These are phyloP conservation scores for Sphagnum tenellum DNA, from an alignment of 225 moss, liverwort and hornwort genomes.

Conservation along the genomic window DNA sequence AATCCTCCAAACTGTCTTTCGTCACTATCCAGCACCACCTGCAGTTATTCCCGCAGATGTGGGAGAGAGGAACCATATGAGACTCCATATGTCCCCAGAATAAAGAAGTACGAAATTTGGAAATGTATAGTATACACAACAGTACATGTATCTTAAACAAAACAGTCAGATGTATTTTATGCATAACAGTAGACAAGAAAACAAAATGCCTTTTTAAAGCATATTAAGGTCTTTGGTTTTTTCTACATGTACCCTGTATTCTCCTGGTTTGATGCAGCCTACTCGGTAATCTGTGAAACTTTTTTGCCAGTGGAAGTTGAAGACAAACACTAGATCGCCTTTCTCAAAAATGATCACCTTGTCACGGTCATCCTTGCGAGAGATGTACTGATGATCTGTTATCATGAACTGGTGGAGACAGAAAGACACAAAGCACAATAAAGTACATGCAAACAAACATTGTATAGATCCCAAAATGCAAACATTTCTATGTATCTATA, in stretches of 20 bases:
- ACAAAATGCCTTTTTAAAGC: background rate
- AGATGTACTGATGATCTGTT: slow-evolving; percentile 6
- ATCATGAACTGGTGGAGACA: slow-evolving; percentile 2
- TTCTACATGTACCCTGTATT: slow-evolving; percentile 4
- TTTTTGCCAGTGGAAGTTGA: slow-evolving; percentile 10
- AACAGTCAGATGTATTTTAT: too few relatives aligned
- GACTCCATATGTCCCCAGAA: too few relatives aligned
- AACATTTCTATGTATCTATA: too few relatives aligned
- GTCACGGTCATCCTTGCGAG: slow-evolving; percentile 5
- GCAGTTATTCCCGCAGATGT: background rate
- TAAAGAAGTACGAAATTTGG: too few relatives aligned
- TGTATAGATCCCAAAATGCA: too few relatives aligned
- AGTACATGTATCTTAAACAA: too few relatives aligned
- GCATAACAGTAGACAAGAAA: too few relatives aligned
- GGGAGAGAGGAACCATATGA: too few relatives aligned
- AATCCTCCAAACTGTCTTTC: slow-evolving; percentile 6
- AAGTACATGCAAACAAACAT: background rate
- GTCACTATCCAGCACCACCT: slow-evolving; percentile 4
- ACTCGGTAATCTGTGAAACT: slow-evolving; percentile 6
- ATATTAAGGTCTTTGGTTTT: background rate
- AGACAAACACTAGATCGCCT: slow-evolving; percentile 6
- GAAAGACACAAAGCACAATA: background rate
- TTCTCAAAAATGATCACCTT: slow-evolving; percentile 6
- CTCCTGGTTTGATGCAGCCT: slow-evolving; percentile 9
- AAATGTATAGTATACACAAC: too few relatives aligned